A percentile compares a stretch with the other conserved stretches of the same genome.
Conservation (phyloP, 495 filamentous ascomycete genomes). For the Penicillium argentinense region DNA sequence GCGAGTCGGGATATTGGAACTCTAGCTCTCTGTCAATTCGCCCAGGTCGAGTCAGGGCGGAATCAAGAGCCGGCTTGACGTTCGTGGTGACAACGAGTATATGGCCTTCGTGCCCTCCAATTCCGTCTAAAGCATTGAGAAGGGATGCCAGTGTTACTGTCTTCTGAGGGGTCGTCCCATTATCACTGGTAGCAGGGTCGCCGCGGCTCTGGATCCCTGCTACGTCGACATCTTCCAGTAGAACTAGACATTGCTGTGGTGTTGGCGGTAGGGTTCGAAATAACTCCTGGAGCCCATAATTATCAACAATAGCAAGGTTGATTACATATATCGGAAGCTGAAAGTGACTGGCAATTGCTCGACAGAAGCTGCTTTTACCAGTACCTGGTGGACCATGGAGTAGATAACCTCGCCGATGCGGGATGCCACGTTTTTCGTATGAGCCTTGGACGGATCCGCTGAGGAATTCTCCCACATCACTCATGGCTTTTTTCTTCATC, state of each 20-base stretch:
- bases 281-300: neutral
- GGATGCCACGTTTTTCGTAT: slow-evolving; percentile 1
- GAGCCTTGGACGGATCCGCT: neutral
- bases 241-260: neutral
- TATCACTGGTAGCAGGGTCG: neutral
- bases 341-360: neutral
- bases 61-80: neutral
- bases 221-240: slow-evolving; percentile 3
- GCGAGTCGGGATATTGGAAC: neutral
- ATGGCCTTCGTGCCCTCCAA: neutral
- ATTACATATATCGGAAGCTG: slow-evolving; percentile 1
- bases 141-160: neutral
- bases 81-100: slow-evolving; percentile 6
- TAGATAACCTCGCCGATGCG: slow-evolving; percentile 4
- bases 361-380: slow-evolving; percentile 3
- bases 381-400: slow-evolving; percentile 4
- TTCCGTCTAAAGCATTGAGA: slow-evolving; percentile 5
- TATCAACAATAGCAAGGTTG: neutral
- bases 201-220: neutral
- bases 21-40: slow-evolving; percentile 4
- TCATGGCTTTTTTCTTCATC: slow-evolving; percentile 1
- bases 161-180: neutral
- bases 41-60: slow-evolving; percentile 5
- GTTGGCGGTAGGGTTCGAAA: neutral
- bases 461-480: neutral